Evolutionary conservation across 1,139 yeast genomes (phyloP), one percentile per base, ranked within the genome.

Genomic region (Yamadazyma sp.): DNA sequence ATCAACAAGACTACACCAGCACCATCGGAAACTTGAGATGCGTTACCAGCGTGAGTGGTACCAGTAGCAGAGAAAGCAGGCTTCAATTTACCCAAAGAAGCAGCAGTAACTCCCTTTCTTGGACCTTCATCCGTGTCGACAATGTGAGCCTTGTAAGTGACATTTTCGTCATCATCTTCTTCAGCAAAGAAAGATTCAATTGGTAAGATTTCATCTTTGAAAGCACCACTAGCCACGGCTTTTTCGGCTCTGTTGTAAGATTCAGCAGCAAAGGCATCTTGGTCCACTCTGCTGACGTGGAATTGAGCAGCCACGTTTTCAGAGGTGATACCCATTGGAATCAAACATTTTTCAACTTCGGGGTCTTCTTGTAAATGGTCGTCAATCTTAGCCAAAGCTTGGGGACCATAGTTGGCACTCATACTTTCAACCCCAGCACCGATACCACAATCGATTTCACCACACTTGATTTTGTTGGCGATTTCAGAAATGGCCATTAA

Each of bases 11-110:
- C 95, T 37, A 86, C 95, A 31, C 95, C 95, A 17, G 95, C 96
- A 60, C 97, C 97, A 59, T 90, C 97, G 21, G 95, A 81, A 37
- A 89, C 85, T 67, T 90, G 97, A 3, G 97, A 89, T 3, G 97
- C 88, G 64, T 90, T 90, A 57, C 97, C 97, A 28, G 97, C 97
- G 51, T 87, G 90, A 12, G 97, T 87, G 35, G 83, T 61, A 47
- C 97, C 97, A 51, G 80, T 80, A 49, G 77, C 73, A 56, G 76
- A 77, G 73, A 90, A 90, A n/a, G 97, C 96, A 12, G 97, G 95
- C 63, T 72, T 81, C 51, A 90, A 67, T 63, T 84, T 88, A 41
- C 72, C 70, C 48, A 90, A 73, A 11, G 86, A 77, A 50, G 76
- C 81, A 33, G 90, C 80, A 37, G 96, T 87, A 43, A 89, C 96